Evolutionary conservation across 306 rosid species (phyloP), one percentile per base, ranked within the genome.

Genomic region (Rubus idaeus): DNA sequence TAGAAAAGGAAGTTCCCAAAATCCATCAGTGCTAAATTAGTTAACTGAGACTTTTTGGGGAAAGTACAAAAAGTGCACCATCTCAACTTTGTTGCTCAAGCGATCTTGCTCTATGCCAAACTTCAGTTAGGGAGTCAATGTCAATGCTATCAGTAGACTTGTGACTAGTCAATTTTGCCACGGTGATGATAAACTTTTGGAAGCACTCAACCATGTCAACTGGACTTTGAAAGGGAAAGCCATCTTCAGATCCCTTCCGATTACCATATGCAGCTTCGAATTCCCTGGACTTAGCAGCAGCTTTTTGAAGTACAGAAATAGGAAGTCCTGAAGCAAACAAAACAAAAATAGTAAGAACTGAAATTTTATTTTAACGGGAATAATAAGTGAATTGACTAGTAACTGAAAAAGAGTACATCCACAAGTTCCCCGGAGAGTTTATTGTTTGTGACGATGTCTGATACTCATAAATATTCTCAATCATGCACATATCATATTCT

Each of bases 211-310:
- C 72, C 70, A 83, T 78, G 16, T 90, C 83, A 21, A 75, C 65
- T 80, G 88, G 85, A 53, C 73, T 60, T 75, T 76, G 86, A 39
- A 68, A 14, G 70, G 74, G 75, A 45, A 77, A 46, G 75, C 80
- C 42, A 68, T 78, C 84, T 57, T 61, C 69, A 60, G 73, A 39
- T 61, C 42, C 70, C 44, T 47, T 69, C 79, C 52, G 74, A 78
- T 86, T 90, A 62, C 98, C 97, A 76, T 89, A 92, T 35, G 81
- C 70, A n/a, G 85, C 88, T 91, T 91, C 98, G 21, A 94, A 94
- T 73, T 94, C 94, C 72, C 80, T 84, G 7, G 98, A 94, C 86
- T 89, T 94, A 4, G 85, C 86, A 14, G 89, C 91, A 71, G 98
- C 98, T 64, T 83, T 90, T 80, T 84, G 87, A 71, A 94, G 96